A percentile compares a stretch with the other conserved stretches of the same genome.
phyloP scores from a whole-genome alignment of 1,284 basidiomycete genomes.

The Boletus smithii region DNA sequence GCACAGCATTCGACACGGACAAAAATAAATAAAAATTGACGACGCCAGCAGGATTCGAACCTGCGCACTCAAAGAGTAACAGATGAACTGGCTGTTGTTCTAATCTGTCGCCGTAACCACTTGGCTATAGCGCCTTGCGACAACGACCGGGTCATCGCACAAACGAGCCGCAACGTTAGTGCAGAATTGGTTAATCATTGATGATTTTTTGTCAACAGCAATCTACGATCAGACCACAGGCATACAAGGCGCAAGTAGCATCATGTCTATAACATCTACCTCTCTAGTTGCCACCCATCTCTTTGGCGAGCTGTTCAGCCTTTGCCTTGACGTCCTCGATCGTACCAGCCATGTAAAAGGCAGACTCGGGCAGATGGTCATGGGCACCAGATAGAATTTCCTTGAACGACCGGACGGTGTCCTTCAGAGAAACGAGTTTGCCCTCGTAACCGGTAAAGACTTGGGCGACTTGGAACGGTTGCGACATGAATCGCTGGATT shows the following conservation, averaged over 20 bases:
- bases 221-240: neutral
- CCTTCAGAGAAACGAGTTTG: slow-evolving; percentile 90
- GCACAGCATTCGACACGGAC: slow-evolving; percentile 23
- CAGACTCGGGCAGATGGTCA: slow-evolving; percentile 88
- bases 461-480: slow-evolving; percentile 99
- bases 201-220: slow-evolving; percentile 9
- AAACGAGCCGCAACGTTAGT: no score
- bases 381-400: slow-evolving; percentile 91
- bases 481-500: slow-evolving; percentile 98
- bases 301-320: slow-evolving; percentile 94
- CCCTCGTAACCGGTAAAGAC: slow-evolving; percentile 99
- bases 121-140: slow-evolving; percentile 45
- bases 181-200: neutral
- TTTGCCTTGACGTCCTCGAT: slow-evolving; percentile 95
- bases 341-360: slow-evolving; percentile 92
- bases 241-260: slow-evolving; percentile 5
- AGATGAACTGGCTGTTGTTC: slow-evolving; percentile 22
- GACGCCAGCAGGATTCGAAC: slow-evolving; percentile 41
- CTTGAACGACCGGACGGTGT: slow-evolving; percentile 91
- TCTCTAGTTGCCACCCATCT: slow-evolving; percentile 65
- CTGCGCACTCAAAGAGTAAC: slow-evolving; percentile 44
- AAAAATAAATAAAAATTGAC: slow-evolving; percentile 7
- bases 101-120: slow-evolving; percentile 59
- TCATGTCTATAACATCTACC: slow-evolving; percentile 13
- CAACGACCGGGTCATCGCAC: no score